phyloP scores from a whole-genome alignment of 1,284 basidiomycete species.

The Heterobasidion annosum region DNA sequence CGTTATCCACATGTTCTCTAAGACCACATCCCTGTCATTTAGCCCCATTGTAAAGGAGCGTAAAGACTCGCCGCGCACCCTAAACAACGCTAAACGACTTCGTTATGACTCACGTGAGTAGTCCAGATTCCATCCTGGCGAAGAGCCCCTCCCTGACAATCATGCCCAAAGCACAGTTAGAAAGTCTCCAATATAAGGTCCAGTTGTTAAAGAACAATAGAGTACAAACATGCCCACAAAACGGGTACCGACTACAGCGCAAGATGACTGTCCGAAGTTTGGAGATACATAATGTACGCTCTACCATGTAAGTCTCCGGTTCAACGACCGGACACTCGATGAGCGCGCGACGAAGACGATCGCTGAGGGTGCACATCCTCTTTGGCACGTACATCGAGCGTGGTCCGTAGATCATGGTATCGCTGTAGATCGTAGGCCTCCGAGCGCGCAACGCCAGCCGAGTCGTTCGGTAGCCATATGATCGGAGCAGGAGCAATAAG shows the following conservation, averaged over 20 bases:
- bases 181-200: too few relatives aligned
- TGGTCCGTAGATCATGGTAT: slow-evolving; percentile 58
- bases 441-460: slow-evolving; percentile 57
- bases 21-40: too few relatives aligned
- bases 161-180: too few relatives aligned
- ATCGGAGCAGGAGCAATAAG: slow-evolving; percentile 66
- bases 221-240: too few relatives aligned
- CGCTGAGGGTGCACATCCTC: slow-evolving; percentile 35
- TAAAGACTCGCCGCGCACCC: too few relatives aligned
- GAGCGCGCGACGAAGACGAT: slow-evolving; percentile 9
- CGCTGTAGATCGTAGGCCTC: slow-evolving; percentile 64
- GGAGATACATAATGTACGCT: not conserved
- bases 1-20: too few relatives aligned
- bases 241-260: not conserved
- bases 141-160: too few relatives aligned
- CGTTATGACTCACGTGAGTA: too few relatives aligned
- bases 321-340: not conserved
- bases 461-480: slow-evolving; percentile 75
- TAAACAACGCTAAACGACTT: too few relatives aligned
- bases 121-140: too few relatives aligned
- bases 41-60: too few relatives aligned
- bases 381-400: slow-evolving; percentile 54
- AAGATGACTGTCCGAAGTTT: not conserved
- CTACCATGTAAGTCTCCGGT: not conserved
- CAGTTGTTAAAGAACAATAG: too few relatives aligned